phyloP scores from a whole-genome alignment of 2,329 filamentous ascomycete species.

The Diaporthe capsici region DNA sequence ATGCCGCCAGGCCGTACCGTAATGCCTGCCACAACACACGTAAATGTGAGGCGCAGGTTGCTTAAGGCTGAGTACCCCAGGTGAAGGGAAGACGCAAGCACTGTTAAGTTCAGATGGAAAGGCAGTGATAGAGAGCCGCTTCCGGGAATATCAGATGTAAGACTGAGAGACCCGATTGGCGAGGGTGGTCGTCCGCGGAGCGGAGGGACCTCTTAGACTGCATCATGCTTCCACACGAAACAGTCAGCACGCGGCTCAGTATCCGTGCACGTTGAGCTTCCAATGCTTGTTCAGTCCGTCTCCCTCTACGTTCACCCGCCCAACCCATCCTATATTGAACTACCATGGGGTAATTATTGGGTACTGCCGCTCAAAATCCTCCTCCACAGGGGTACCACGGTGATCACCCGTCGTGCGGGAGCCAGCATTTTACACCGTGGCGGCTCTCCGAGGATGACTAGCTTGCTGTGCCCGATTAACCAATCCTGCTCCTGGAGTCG shows the following conservation, averaged over 20 bases:
- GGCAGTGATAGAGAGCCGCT: not conserved
- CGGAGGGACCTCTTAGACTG: not conserved
- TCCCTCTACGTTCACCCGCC: not conserved
- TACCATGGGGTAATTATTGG: too few species aligned
- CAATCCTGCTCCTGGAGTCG: not conserved
- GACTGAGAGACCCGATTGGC: conserved; percentile 5
- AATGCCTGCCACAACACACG: not conserved
- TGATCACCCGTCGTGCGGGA: not conserved
- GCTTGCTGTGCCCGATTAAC: not conserved
- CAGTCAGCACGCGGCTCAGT: not conserved
- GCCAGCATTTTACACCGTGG: not conserved
- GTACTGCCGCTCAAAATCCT: not conserved
- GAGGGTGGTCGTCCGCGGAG: conserved; percentile 11
- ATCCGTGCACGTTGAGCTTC: conserved; percentile 10
- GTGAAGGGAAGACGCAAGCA: not conserved
- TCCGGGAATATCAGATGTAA: conserved; percentile 9
- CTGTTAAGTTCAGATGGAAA: not conserved
- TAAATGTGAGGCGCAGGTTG: not conserved
- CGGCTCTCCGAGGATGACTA: not conserved
- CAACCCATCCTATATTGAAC: not conserved
- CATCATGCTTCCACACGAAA: conserved; percentile 30
- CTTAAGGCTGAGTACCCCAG: not conserved
- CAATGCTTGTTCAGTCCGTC: not conserved
- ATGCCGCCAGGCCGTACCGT: not conserved
- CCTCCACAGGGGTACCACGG: not conserved